Conservation (phyloP, 768 basidiomycete genomes). For the Auricularia cornea region DNA sequence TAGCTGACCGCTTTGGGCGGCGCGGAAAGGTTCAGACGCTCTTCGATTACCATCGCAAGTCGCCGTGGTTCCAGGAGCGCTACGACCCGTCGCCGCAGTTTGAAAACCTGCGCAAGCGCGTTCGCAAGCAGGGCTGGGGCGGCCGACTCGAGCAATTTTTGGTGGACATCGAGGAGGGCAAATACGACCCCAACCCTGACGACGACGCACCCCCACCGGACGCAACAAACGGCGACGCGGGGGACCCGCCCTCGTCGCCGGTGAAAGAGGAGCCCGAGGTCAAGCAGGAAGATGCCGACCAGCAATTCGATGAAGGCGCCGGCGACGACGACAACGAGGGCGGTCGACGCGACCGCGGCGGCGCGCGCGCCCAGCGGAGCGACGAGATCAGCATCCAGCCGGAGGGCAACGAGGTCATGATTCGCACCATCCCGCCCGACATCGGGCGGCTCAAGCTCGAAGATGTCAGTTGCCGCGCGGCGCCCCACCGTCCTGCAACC, state of each 20-base stretch:
- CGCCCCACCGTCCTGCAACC: conserved; percentile 5
- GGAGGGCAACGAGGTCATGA: conserved; percentile 88
- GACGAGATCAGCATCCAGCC: conserved; percentile 64
- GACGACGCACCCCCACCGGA: conserved; percentile 27
- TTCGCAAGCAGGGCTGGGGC: conserved; percentile 80
- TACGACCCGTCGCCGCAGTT: conserved; percentile 76
- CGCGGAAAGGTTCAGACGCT: conserved; percentile 94
- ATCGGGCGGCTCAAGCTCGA: conserved; percentile 85
- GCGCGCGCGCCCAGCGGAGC: conserved; percentile 33
- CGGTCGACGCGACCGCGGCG: conserved; percentile 32
- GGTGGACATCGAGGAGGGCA: conserved; percentile 73
- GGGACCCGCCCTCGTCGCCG: conserved; percentile 34
- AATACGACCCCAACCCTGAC: conserved; percentile 72
- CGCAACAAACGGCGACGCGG: conserved; percentile 20
- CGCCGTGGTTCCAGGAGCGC: conserved; percentile 96
- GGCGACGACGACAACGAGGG: conserved; percentile 9
- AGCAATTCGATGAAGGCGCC: conserved; percentile 27
- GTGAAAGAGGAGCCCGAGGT: conserved; percentile 32
- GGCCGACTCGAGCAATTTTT: conserved; percentile 65
- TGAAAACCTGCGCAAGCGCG: conserved; percentile 61
- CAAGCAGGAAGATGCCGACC: conserved; percentile 5
- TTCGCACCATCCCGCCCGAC: conserved; percentile 89
- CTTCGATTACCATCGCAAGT: conserved; percentile 90
- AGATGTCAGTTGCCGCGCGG: conserved; percentile 46
- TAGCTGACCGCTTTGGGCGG: too few species aligned